Conservation (phyloP, 192 early-diverging fungal species). For the Podila horticola region DNA sequence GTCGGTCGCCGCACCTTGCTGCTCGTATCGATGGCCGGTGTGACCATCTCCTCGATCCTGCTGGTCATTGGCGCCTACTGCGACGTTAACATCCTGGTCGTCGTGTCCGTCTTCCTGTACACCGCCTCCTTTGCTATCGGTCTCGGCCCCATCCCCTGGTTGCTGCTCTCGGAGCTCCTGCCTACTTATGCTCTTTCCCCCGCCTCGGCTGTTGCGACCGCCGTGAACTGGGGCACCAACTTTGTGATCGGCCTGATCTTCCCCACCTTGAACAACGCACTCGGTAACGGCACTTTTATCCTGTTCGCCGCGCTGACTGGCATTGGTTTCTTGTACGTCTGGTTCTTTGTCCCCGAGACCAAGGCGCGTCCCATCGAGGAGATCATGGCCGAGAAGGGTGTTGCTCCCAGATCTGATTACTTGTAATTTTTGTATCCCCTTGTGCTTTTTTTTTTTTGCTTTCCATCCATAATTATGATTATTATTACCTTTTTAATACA, state of each 20-base stretch:
- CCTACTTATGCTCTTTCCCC: slow-evolving; percentile 80
- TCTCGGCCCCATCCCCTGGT: slow-evolving; percentile 85
- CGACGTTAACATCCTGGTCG: slow-evolving; percentile 63
- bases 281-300: slow-evolving; percentile 60
- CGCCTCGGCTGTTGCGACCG: slow-evolving; percentile 76
- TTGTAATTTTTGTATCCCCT: slow-evolving; percentile 18
- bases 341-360: slow-evolving; percentile 84
- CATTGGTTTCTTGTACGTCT: slow-evolving; percentile 72
- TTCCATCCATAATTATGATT: too few species aligned
- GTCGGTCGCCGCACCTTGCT: slow-evolving; percentile 75
- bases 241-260: slow-evolving; percentile 59
- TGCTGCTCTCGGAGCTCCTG: slow-evolving; percentile 79
- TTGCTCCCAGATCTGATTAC: slow-evolving; percentile 39
- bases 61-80: slow-evolving; percentile 71
- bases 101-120: slow-evolving; percentile 78
- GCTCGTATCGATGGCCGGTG: slow-evolving; percentile 68
- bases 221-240: slow-evolving; percentile 75
- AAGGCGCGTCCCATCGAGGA: slow-evolving; percentile 78
- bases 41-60: slow-evolving; percentile 69
- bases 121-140: slow-evolving; percentile 84
- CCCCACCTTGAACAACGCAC: slow-evolving; percentile 38
- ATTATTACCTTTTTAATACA: too few species aligned
- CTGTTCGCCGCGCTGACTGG: slow-evolving; percentile 78
- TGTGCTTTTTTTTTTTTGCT: too few species aligned
- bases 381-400: slow-evolving; percentile 56